These are phyloP conservation scores for Yamadazyma nakazawae DNA, from an alignment of 805 yeast genomes.

Conservation along the genomic window DNA sequence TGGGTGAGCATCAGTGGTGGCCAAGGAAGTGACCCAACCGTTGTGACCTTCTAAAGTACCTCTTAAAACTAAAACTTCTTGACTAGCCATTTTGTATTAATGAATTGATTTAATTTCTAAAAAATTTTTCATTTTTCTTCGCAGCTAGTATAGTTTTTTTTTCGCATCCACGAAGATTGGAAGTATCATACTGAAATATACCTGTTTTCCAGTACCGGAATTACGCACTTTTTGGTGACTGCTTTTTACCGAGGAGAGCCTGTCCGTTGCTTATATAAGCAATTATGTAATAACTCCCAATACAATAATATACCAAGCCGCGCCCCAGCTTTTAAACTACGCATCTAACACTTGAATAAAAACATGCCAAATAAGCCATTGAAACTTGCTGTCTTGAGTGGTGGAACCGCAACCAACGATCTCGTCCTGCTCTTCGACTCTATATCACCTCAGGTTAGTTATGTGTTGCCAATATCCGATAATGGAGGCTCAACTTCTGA, in stretches of 20 bases:
- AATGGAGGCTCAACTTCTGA: slow-evolving; percentile 96
- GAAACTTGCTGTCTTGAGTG: slow-evolving; percentile 50
- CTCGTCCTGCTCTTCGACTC: slow-evolving; percentile 39
- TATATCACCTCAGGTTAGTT: slow-evolving; percentile 40
- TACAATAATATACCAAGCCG: not conserved
- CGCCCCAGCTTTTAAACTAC: not conserved
- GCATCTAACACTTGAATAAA: not conserved
- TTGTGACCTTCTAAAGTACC: slow-evolving; percentile 94
- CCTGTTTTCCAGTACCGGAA: slow-evolving; percentile 33
- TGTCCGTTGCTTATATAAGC: not conserved
- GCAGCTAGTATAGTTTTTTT: not conserved
- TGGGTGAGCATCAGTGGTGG: slow-evolving; percentile 98
- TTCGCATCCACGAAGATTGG: slow-evolving; percentile 5
- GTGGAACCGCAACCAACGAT: slow-evolving; percentile 87
- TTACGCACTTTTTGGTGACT: slow-evolving; percentile 36
- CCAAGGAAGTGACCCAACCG: slow-evolving; percentile 95
- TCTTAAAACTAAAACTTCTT: slow-evolving; percentile 98
- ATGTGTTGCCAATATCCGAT: slow-evolving; percentile 80
- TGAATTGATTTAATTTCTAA: slow-evolving; percentile 3
- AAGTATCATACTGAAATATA: slow-evolving; percentile 21
- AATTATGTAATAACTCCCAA: not conserved
- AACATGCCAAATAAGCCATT: not conserved
- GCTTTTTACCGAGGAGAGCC: slow-evolving; percentile 27
- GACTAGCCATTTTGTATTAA: slow-evolving; percentile 57
- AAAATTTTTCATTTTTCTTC: slow-evolving; percentile 15